Evolutionary conservation across 1,139 yeast genomes (phyloP).

Genomic region (Debaryomyces coudertii): DNA sequence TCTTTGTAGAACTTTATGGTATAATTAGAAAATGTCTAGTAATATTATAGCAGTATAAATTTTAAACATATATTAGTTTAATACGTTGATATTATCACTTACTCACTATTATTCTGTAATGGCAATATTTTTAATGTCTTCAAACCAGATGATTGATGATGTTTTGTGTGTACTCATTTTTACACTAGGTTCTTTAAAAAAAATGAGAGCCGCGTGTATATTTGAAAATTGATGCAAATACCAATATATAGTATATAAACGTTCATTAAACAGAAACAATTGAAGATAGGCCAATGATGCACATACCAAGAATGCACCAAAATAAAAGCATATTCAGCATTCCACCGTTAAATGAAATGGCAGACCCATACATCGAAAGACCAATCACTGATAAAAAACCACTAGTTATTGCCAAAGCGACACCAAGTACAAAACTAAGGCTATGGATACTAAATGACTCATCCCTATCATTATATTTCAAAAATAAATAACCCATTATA

Average conservation of each 20-base stretch:
- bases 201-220: constrained; percentile 5
- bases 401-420: constrained; percentile 70
- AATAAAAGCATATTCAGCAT: constrained; percentile 51
- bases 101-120: background rate
- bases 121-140: constrained; percentile 6
- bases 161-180: background rate
- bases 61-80: constrained; percentile 7
- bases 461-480: constrained; percentile 42
- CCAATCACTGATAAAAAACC: constrained; percentile 85
- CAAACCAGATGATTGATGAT: constrained; percentile 8
- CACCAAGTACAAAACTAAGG: constrained; percentile 57
- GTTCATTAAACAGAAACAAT: constrained; percentile 11
- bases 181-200: background rate
- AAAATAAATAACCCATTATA: constrained; percentile 61
- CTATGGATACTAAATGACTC: constrained; percentile 34
- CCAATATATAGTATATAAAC: constrained; percentile 2
- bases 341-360: constrained; percentile 68
- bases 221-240: constrained; percentile 9
- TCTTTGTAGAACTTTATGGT: constrained; percentile 1
- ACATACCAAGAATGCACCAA: constrained; percentile 57
- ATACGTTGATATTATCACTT: background rate
- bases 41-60: background rate
- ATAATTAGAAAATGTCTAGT: background rate
- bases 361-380: constrained; percentile 81
- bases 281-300: constrained; percentile 37